Base-by-base conservation (phyloP, 2,329 filamentous ascomycete species). In the Mycosphaerelloides madeirae region DNA sequence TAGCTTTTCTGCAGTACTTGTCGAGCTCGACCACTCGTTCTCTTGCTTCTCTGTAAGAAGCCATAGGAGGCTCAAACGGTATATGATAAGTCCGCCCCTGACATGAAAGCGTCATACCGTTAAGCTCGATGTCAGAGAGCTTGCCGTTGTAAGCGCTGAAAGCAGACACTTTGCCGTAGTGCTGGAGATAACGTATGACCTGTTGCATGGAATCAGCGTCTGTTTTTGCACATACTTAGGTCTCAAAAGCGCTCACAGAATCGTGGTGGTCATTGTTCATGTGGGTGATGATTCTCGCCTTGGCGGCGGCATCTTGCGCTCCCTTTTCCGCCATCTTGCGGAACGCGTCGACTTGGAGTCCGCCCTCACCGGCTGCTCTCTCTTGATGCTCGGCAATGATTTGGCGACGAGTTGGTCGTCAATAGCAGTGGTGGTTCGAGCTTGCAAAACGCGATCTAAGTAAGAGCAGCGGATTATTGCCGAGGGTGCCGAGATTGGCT, bases 231-330 rank as follows among this genome's bases (percentile, higher is more conserved):
- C 20, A 20, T 19, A 9, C 15, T 16, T 7, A 14, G 13, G 38
- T 22, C 3, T 7, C 29, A 14, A n/a, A 36, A 32, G 29, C 29
- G 32, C 61, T 16, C 63, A 73, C 80, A 46, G 87, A 87, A 56
- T 80, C 76, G 40, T 76, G 71, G 69, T 95, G 91, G 66, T 91
- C 85, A 33, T 73, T 72, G 70, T 96, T 95, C 87, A 96, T 93
- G 72, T 96, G 90, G 28, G 74, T 74, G 61, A 91, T 78, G 65
- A 88, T 83, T 46, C 82, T 79, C 46, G 72, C 58, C 60, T 80
- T 80, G 46, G 72, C 67, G 0, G 70, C 73, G 31, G 67, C 68
- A 42, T 76, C 73, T 52, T 70, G 46, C 13, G 33, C 15, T 11
- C 38, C 36, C 37, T 52, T 48, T 3, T 60, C 53, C 6, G 53